Base-by-base conservation (phyloP, 2,329 filamentous ascomycete species). In the Fusarium guadeloupense region DNA sequence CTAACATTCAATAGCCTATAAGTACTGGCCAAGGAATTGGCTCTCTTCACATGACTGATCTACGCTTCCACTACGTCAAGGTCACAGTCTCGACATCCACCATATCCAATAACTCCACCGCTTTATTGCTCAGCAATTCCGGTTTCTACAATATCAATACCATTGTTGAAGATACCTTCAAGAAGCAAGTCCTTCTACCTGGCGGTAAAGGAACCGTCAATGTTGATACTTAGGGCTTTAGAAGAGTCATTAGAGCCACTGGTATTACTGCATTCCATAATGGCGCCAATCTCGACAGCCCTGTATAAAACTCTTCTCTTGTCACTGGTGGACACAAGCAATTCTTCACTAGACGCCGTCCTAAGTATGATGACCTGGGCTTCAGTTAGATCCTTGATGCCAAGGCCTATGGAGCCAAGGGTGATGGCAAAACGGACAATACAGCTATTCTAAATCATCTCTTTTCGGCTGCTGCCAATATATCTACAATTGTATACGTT, bases 391-490 rank as follows among this genome's bases (percentile, higher is more conserved):
- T 61, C 17, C 20, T 47, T 25, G 49, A 62, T 55, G 52, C 39
- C 0, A 64, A 62, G 23, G 34, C 9, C 0, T 82, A 13, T 72
- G 83, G 19, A 77, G 80, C 89, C 40, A 85, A 82, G 71, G 90
- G 90, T 66, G 89, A 94, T 62, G 90, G 89, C 21, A 71, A 75
- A 1, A 86, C 88, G 0, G 90, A 94, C 60, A 90, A 93, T 69
- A 73, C 72, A 0, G 58, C 41, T 10, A 69, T 64, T 2, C 53
- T 77, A 9, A 73, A 72, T 25, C 17, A 49, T 7, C 52, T 76
- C 25, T 74, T 79, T 55, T 40, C 55, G 23, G 53, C 62, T 9
- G 69, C 71, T 4, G 67, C 70, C 4, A 48, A 76, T 68, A 59
- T 72, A 14, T 40, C 48, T 39, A 26, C 48, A 5, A 38, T 83